Conservation (phyloP, 139 green algal species). For the Pleodorina starrii region DNA sequence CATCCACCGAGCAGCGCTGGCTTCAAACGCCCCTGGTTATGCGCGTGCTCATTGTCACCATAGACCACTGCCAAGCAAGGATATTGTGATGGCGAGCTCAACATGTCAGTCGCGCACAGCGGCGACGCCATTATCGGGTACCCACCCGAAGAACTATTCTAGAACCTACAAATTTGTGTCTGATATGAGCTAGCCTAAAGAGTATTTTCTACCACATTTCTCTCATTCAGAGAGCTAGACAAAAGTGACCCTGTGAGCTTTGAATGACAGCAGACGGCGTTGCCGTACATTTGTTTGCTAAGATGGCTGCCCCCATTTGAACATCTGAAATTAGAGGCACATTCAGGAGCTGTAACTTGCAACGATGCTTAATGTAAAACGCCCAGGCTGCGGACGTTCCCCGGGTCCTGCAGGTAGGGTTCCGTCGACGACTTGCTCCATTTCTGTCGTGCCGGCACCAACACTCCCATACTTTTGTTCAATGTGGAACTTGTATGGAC, state of each 20-base stretch:
- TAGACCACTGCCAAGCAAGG: not conserved
- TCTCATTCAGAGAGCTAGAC: not conserved
- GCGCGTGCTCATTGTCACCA: not conserved
- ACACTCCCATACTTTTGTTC: not conserved
- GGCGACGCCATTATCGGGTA: not conserved
- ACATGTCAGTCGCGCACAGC: not conserved
- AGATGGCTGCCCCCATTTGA: too few relatives aligned
- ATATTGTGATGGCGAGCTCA: constrained; percentile 2
- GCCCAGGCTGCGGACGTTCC: too few relatives aligned
- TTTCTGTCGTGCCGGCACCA: not conserved
- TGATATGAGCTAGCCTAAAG: not conserved
- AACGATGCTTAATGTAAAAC: too few relatives aligned
- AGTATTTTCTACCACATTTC: not conserved
- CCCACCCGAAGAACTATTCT: not conserved
- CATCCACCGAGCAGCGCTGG: not conserved
- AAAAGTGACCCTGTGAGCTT: too few relatives aligned
- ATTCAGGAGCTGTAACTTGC: too few relatives aligned
- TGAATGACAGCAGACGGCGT: too few relatives aligned
- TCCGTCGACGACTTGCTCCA: too few relatives aligned
- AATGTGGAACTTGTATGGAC: not conserved
- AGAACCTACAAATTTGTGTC: not conserved
- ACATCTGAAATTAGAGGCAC: too few relatives aligned
- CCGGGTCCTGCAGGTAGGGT: too few relatives aligned
- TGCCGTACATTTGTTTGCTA: too few relatives aligned
- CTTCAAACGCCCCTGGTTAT: not conserved